These are phyloP conservation scores for Benincasa hispida DNA, from an alignment of 306 rosid species.

Conservation along the genomic window DNA sequence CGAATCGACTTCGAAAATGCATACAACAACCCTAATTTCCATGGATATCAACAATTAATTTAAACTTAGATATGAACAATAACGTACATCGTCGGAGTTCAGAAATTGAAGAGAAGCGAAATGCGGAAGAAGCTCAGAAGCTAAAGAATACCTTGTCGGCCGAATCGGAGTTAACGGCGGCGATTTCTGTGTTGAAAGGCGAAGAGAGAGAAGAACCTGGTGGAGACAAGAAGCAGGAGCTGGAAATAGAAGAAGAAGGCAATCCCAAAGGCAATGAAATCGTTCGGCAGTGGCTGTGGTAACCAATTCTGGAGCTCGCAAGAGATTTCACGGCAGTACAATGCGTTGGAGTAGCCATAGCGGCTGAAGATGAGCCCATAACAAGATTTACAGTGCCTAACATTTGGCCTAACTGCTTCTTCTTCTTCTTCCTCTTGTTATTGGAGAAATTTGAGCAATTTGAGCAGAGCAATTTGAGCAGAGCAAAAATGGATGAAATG, in stretches of 20 bases:
- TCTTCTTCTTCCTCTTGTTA: background rate
- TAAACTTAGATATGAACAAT: background rate
- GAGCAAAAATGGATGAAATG: background rate
- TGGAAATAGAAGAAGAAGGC: slow-evolving; percentile 13
- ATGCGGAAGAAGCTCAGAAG: background rate
- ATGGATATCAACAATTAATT: background rate
- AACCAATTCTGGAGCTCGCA: slow-evolving; percentile 11
- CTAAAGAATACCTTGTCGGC: slow-evolving; percentile 35
- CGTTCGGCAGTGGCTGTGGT: slow-evolving; percentile 3
- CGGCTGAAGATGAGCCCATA: slow-evolving; percentile 17
- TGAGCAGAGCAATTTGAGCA: background rate
- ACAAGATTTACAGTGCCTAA: slow-evolving; percentile 13
- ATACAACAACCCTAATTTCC: background rate
- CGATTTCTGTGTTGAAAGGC: slow-evolving; percentile 41
- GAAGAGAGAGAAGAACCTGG: background rate
- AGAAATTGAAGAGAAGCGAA: background rate
- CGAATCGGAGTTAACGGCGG: slow-evolving; percentile 61
- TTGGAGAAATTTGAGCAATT: background rate
- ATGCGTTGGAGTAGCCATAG: slow-evolving; percentile 7
- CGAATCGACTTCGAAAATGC: background rate
- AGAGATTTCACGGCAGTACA: background rate
- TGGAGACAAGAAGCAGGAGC: slow-evolving; percentile 15
- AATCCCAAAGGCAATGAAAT: slow-evolving; percentile 14
- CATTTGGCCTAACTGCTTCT: background rate
- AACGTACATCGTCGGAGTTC: background rate